A percentile compares a stretch with the other conserved stretches of the same genome.
Conservation (phyloP, 1,284 basidiomycete genomes). For the Ceratobasidium sp. region DNA sequence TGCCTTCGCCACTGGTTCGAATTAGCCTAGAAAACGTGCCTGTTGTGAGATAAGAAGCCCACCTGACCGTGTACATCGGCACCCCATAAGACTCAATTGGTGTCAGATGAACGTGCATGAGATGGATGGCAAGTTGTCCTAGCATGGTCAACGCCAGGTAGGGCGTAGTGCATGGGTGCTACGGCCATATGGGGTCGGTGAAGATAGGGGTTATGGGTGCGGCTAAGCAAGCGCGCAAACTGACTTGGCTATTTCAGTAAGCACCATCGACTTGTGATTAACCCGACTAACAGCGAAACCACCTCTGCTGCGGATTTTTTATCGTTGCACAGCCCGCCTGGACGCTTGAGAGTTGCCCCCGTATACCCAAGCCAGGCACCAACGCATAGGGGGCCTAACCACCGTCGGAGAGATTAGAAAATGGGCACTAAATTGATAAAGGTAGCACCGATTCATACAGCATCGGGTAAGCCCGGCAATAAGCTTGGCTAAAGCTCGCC, state of each 20-base stretch:
- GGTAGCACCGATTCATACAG: too few relatives aligned
- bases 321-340: conserved; percentile 6
- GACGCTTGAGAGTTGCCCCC: not conserved
- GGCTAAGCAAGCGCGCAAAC: conserved; percentile 1
- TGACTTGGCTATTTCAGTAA: not conserved
- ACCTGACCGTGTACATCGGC: conserved; percentile 18
- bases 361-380: too few relatives aligned
- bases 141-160: not conserved
- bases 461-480: too few relatives aligned
- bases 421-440: too few relatives aligned
- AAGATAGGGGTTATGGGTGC: conserved; percentile 17
- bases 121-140: conserved; percentile 2
- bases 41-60: conserved; percentile 27
- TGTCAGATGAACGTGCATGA: conserved; percentile 22
- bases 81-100: conserved; percentile 7
- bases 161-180: not conserved
- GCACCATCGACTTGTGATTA: conserved; percentile 5
- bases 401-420: too few relatives aligned
- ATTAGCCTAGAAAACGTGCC: conserved; percentile 38
- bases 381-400: too few relatives aligned
- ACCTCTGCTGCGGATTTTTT: conserved; percentile 19
- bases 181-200: too few relatives aligned
- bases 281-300: conserved; percentile 1
- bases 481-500: not conserved
- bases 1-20: conserved; percentile 18